A percentile compares a stretch with the other conserved stretches of the same genome.
phyloP scores from a whole-genome alignment of 2,329 filamentous ascomycete genomes.

The Clarireedia paspali region DNA sequence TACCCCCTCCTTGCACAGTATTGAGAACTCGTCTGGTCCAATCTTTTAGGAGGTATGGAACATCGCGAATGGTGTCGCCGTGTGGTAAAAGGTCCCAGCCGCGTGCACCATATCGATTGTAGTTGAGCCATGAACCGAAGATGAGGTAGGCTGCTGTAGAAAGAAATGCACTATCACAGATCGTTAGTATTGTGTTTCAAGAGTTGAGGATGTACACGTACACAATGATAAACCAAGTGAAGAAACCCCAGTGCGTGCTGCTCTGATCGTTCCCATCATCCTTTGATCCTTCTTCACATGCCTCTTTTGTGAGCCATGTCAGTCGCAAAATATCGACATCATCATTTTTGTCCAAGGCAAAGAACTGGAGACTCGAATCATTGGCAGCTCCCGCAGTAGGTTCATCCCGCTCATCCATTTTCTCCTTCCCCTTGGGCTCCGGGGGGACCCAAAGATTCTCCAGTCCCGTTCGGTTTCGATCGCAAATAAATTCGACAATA shows the following conservation, averaged over 20 bases:
- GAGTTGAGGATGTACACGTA: constrained; percentile 38
- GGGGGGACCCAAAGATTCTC: constrained; percentile 59
- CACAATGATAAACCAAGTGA: constrained; percentile 95
- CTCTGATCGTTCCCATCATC: constrained; percentile 35
- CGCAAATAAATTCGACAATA: constrained; percentile 80
- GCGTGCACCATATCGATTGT: constrained; percentile 89
- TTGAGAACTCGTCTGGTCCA: constrained; percentile 73
- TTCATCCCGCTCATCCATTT: constrained; percentile 25
- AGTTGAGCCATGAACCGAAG: constrained; percentile 98
- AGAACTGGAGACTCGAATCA: constrained; percentile 62
- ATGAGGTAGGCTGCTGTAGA: constrained; percentile 84
- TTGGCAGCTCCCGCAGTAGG: constrained; percentile 29
- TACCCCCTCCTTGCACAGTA: constrained; percentile 75
- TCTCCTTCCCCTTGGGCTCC: constrained; percentile 34
- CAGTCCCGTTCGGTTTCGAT: constrained; percentile 60
- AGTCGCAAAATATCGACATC: constrained; percentile 59
- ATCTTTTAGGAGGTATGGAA: constrained; percentile 89
- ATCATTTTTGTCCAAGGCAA: constrained; percentile 60
- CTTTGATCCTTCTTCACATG: constrained; percentile 57
- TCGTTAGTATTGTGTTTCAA: constrained; percentile 5
- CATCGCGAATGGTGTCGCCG: constrained; percentile 81
- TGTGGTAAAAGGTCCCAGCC: constrained; percentile 95
- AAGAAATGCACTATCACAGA: constrained; percentile 65
- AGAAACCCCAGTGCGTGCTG: constrained; percentile 77
- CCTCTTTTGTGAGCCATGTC: constrained; percentile 82